Evolutionary conservation across 805 yeast species (phyloP), one percentile per base, ranked within the genome.

Genomic region (Cyberlindnera japonica): DNA sequence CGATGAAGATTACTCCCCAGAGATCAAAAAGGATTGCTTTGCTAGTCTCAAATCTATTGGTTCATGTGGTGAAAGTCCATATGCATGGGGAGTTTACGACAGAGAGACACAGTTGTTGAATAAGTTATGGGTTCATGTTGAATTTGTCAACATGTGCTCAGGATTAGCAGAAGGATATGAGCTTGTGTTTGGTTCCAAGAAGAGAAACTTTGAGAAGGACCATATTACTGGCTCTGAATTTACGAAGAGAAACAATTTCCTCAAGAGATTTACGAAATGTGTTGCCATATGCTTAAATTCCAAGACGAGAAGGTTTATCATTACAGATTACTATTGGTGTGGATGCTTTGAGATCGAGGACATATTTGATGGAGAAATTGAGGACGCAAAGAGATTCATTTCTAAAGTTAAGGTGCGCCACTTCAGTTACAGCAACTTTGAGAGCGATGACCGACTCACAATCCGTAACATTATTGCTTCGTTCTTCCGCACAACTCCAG

Each of bases 91-190:
- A 2, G 47, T 57, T 8, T 26, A 21, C 5, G 58, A 55, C 30
- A 24, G 32, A 6, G 51, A 48, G 9, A 49, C 54, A 0, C 21
- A 16, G 6, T 21, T 55, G 22, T 11, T 55, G 14, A 53, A 54
- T 30, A 47, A 45, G 27, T 21, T 55, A 5, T 32, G 53, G 28
- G 51, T 45, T 7, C 61, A 57, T 43, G 50, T 53, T 20, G 61
- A 57, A 26, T 23, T 54, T 7, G 50, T 49, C 4, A 45, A 50
- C 26, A 9, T 54, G 20, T 38, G 52, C 17, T 19, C 47, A 6
- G 59, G 55, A 1, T 37, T 57, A n/a, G 47, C 40, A 11, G 61
- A 57, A 43, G 61, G 61, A 10, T 57, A 57, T 41, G 58, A 54
- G 37, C 14, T 55, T 10, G 50, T 41, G n/a, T 51, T 55, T 28